Evolutionary conservation across 2,329 filamentous ascomycete genomes (phyloP).

Genomic region (Hypoxylon rubiginosum): DNA sequence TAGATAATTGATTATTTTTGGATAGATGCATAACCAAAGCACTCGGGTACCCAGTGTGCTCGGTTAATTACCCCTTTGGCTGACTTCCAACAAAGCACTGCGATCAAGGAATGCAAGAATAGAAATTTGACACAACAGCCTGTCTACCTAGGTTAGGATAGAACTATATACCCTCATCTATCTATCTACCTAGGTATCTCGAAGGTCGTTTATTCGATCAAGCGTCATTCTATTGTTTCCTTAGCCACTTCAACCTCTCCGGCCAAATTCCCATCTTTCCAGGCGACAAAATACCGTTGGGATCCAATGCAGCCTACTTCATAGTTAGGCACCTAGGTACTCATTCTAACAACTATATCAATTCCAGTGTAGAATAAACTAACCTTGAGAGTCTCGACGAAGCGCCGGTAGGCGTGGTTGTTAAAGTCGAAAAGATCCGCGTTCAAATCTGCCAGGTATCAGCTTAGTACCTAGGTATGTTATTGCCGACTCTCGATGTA

Average conservation of each 20-base stretch:
- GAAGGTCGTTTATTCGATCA: not conserved
- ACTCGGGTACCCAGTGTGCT: too few relatives aligned
- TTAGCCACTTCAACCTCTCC: conserved; percentile 40
- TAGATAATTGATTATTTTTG: too few relatives aligned
- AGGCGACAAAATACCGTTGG: conserved; percentile 55
- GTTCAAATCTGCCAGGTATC: conserved; percentile 50
- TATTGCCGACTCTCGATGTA: not conserved
- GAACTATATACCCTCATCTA: too few relatives aligned
- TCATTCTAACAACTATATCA: not conserved
- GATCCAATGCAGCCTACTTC: conserved; percentile 54
- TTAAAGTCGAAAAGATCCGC: conserved; percentile 58
- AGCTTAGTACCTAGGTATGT: conserved; percentile 6
- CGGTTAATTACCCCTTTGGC: too few relatives aligned
- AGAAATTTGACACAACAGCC: too few relatives aligned
- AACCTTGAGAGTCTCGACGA: conserved; percentile 57
- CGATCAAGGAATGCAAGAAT: too few relatives aligned
- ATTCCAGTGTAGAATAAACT: conserved; percentile 17
- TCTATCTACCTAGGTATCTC: not conserved
- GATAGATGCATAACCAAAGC: too few relatives aligned
- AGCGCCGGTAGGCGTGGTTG: conserved; percentile 55
- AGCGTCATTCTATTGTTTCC: not conserved
- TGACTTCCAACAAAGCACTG: too few relatives aligned
- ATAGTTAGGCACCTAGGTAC: conserved; percentile 7
- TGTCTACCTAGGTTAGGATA: too few relatives aligned
- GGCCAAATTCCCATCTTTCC: conserved; percentile 58